Conservation (phyloP, 2,329 filamentous ascomycete genomes). For the Ophiostoma sp. region DNA sequence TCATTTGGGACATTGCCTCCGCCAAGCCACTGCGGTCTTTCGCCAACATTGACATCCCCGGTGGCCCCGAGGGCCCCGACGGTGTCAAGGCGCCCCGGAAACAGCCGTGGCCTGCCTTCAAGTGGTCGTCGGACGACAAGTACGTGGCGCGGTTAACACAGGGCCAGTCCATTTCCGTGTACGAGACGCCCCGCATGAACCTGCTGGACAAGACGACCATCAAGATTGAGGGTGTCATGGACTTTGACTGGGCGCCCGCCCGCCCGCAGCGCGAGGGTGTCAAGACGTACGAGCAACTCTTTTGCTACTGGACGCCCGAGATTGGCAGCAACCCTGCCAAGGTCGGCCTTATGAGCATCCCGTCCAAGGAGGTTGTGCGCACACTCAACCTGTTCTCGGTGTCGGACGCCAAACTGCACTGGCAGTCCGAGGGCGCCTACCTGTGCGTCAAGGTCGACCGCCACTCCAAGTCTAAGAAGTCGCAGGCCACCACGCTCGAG, state of each 20-base stretch:
- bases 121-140: slow-evolving; percentile 97
- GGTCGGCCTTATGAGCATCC: slow-evolving; percentile 94
- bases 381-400: slow-evolving; percentile 98
- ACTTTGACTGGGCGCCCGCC: slow-evolving; percentile 96
- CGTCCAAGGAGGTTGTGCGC: slow-evolving; percentile 89
- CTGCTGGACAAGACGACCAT: slow-evolving; percentile 89
- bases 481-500: slow-evolving; percentile 91
- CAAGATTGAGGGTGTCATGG: slow-evolving; percentile 94
- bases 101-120: slow-evolving; percentile 97
- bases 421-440: slow-evolving; percentile 93
- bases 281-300: slow-evolving; percentile 91
- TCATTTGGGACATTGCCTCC: slow-evolving; percentile 95
- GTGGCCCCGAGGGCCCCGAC: slow-evolving; percentile 41
- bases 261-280: slow-evolving; percentile 77
- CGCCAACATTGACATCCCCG: slow-evolving; percentile 78
- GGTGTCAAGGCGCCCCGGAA: slow-evolving; percentile 71
- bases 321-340: slow-evolving; percentile 97
- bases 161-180: slow-evolving; percentile 91
- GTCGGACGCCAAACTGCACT: slow-evolving; percentile 95
- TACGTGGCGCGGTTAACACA: slow-evolving; percentile 92
- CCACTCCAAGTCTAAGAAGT: slow-evolving; percentile 99
- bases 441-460: slow-evolving; percentile 98
- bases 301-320: slow-evolving; percentile 99
- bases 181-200: slow-evolving; percentile 82
- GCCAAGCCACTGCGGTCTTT: slow-evolving; percentile 90